Percentiles rank a stretch among this genome's conserved stretches.
These are phyloP conservation scores for Myxozyma lipomycoides DNA, from an alignment of 805 yeast species.

Conservation along the genomic window DNA sequence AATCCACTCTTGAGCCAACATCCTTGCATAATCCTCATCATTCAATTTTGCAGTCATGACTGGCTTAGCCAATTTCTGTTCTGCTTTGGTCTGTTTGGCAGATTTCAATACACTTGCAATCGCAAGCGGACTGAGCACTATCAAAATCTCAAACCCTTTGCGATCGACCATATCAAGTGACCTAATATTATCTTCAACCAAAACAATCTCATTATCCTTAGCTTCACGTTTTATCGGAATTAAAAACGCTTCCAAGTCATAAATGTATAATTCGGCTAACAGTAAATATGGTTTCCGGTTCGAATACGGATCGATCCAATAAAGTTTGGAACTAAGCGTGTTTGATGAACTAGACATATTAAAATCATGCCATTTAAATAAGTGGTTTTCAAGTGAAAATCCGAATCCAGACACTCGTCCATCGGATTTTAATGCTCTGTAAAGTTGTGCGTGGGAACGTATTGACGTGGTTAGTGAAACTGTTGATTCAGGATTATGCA, in stretches of 20 bases:
- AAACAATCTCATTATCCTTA: neutral
- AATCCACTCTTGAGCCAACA: no score
- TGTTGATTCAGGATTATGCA: neutral
- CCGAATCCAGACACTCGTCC: neutral
- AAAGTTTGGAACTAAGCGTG: neutral
- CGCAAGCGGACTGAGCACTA: slow-evolving; percentile 5
- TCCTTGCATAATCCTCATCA: no score
- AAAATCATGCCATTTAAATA: neutral
- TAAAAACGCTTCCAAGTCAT: neutral
- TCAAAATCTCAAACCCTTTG: slow-evolving; percentile 8
- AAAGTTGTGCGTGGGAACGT: neutral
- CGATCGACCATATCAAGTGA: slow-evolving; percentile 1
- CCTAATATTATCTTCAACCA: neutral
- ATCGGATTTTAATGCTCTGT: neutral
- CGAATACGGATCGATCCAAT: neutral
- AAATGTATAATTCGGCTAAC: neutral
- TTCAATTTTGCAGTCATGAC: neutral
- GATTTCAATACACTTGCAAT: neutral
- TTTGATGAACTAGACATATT: neutral
- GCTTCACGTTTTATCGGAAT: neutral
- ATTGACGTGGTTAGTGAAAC: neutral
- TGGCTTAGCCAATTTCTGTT: neutral
- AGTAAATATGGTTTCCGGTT: neutral
- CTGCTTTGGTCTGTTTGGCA: neutral
- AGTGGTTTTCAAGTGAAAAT: neutral